Conservation (phyloP, 495 filamentous ascomycete genomes). For the Talaromyces wortmannii region DNA sequence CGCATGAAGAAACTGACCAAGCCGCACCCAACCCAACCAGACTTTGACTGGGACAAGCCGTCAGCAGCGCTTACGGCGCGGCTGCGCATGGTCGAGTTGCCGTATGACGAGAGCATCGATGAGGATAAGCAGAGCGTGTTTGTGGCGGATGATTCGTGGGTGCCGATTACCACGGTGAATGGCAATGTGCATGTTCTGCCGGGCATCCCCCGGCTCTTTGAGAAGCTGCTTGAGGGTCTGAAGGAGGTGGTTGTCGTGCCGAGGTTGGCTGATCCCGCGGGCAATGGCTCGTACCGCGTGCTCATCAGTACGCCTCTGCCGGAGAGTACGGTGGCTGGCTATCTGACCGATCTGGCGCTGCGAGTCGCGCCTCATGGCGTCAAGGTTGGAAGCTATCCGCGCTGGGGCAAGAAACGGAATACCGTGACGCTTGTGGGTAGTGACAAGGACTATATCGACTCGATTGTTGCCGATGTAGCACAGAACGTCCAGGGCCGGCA, state of each 20-base stretch:
- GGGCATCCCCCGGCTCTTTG: slow-evolving; percentile 81
- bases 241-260: slow-evolving; percentile 63
- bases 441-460: slow-evolving; percentile 56
- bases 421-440: slow-evolving; percentile 85
- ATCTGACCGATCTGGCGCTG: slow-evolving; percentile 69
- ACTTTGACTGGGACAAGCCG: slow-evolving; percentile 81
- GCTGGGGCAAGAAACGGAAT: slow-evolving; percentile 83
- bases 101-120: slow-evolving; percentile 57
- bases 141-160: slow-evolving; percentile 78
- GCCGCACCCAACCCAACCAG: slow-evolving; percentile 59
- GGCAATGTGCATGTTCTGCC: slow-evolving; percentile 92
- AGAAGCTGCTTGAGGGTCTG: slow-evolving; percentile 66
- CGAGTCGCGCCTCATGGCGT: slow-evolving; percentile 65
- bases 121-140: slow-evolving; percentile 66
- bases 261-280: slow-evolving; percentile 67
- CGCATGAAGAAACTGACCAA: slow-evolving; percentile 79
- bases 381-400: slow-evolving; percentile 95
- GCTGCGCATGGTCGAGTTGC: slow-evolving; percentile 83
- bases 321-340: slow-evolving; percentile 78
- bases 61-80: slow-evolving; percentile 72
- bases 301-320: slow-evolving; percentile 79
- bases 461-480: slow-evolving; percentile 55
- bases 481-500: slow-evolving; percentile 48
- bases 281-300: slow-evolving; percentile 68
- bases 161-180: slow-evolving; percentile 80